phyloP scores from a whole-genome alignment of 1,284 basidiomycete species.

The Tilletia setariae region DNA sequence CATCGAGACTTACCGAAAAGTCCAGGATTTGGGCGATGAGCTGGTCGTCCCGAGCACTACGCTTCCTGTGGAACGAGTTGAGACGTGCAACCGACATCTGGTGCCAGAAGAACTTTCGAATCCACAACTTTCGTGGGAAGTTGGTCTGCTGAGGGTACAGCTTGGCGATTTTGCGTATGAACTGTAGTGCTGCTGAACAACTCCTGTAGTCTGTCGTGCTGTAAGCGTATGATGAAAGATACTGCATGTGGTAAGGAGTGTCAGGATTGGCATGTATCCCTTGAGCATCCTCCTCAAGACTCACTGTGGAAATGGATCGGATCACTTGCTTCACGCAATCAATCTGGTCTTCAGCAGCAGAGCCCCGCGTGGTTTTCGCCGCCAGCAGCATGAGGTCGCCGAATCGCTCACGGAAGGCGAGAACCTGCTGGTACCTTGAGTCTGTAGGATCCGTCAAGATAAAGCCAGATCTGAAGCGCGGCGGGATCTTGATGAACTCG shows the following conservation, averaged over 20 bases:
- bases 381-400: slow-evolving; percentile 71
- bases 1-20: slow-evolving; percentile 63
- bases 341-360: slow-evolving; percentile 79
- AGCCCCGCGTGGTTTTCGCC: slow-evolving; percentile 60
- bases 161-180: slow-evolving; percentile 56
- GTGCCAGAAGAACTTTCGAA: slow-evolving; percentile 70
- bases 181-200: slow-evolving; percentile 35
- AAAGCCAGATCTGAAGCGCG: slow-evolving; percentile 64
- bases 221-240: slow-evolving; percentile 45
- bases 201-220: slow-evolving; percentile 52
- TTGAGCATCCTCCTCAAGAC: not conserved
- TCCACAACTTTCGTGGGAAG: slow-evolving; percentile 70
- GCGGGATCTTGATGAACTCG: slow-evolving; percentile 62
- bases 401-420: slow-evolving; percentile 65
- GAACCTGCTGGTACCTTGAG: slow-evolving; percentile 68
- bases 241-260: slow-evolving; percentile 16
- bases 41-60: slow-evolving; percentile 75
- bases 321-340: slow-evolving; percentile 70
- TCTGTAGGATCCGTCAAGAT: slow-evolving; percentile 72
- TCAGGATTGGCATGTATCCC: not conserved
- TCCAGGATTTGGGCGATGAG: slow-evolving; percentile 76
- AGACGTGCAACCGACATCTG: slow-evolving; percentile 67
- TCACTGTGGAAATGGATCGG: slow-evolving; percentile 40
- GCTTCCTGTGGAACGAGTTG: slow-evolving; percentile 74
- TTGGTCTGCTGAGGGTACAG: slow-evolving; percentile 70